Evolutionary conservation across 139 green algal genomes (phyloP).

Genomic region (Chlamydomonas eustigma): DNA sequence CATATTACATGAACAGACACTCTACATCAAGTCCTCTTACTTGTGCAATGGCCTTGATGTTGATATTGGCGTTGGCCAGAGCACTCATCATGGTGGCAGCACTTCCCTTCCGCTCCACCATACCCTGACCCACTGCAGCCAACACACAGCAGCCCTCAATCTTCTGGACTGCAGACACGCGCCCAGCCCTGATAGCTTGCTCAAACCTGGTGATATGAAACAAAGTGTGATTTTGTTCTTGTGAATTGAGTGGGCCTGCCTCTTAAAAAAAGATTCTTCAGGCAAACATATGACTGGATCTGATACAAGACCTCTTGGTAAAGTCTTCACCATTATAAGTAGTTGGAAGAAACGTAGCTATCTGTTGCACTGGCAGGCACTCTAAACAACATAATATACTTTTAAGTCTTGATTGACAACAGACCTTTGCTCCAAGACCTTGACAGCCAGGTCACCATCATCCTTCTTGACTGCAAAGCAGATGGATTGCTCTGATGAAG

Average conservation of each 20-base stretch:
- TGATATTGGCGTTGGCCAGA: constrained; percentile 90
- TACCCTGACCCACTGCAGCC: constrained; percentile 89
- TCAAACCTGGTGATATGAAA: constrained; percentile 52
- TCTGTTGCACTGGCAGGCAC: too few species aligned
- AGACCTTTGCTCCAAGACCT: constrained; percentile 38
- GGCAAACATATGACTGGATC: too few species aligned
- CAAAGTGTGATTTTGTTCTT: neutral
- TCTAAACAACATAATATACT: too few species aligned
- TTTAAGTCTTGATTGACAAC: too few species aligned
- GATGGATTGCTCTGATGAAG: constrained; percentile 91
- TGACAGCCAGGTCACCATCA: constrained; percentile 32
- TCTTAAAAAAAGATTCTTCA: too few species aligned
- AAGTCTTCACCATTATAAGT: too few species aligned
- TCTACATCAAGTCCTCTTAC: constrained; percentile 20
- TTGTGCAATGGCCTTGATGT: constrained; percentile 84
- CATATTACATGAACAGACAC: constrained; percentile 59
- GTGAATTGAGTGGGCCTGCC: too few species aligned
- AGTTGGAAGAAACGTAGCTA: too few species aligned
- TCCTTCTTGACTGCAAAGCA: constrained; percentile 88
- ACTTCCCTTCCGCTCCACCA: constrained; percentile 80
- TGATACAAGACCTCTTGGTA: too few species aligned
- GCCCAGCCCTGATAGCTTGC: constrained; percentile 62
- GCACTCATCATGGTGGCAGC: constrained; percentile 90
- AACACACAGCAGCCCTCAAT: constrained; percentile 86
- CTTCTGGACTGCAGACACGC: constrained; percentile 68